Conservation (phyloP, 2,329 filamentous ascomycete genomes). For the Alternaria tenuissima region DNA sequence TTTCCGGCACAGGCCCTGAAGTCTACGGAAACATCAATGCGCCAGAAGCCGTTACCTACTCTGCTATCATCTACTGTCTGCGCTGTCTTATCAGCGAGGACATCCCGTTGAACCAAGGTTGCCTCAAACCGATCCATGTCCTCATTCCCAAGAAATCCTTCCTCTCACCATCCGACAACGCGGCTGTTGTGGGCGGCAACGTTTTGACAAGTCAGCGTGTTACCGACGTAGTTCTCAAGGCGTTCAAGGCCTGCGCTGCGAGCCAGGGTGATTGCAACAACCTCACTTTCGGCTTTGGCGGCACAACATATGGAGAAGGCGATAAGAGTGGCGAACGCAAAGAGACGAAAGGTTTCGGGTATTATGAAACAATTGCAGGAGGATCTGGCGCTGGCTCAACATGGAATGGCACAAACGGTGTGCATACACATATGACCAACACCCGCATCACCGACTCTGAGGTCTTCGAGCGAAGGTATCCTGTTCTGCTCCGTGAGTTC, state of each 20-base stretch:
- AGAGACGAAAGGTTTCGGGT: slow-evolving; percentile 79
- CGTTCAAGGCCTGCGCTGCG: slow-evolving; percentile 81
- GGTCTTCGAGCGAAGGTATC: slow-evolving; percentile 79
- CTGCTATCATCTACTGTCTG: slow-evolving; percentile 85
- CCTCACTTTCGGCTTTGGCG: slow-evolving; percentile 83
- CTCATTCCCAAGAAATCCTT: slow-evolving; percentile 76
- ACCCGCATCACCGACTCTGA: slow-evolving; percentile 84
- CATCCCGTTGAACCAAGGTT: slow-evolving; percentile 88
- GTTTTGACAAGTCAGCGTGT: slow-evolving; percentile 80
- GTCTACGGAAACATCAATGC: slow-evolving; percentile 84
- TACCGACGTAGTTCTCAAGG: slow-evolving; percentile 82
- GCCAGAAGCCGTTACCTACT: slow-evolving; percentile 81
- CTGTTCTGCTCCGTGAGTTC: slow-evolving; percentile 76
- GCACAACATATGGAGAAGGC: slow-evolving; percentile 45
- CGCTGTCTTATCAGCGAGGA: slow-evolving; percentile 81
- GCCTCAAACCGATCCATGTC: slow-evolving; percentile 78
- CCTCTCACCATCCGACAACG: slow-evolving; percentile 76
- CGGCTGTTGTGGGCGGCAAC: slow-evolving; percentile 84
- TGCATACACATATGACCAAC: slow-evolving; percentile 89
- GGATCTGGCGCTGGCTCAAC: slow-evolving; percentile 75
- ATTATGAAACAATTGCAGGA: slow-evolving; percentile 86
- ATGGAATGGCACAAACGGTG: slow-evolving; percentile 77
- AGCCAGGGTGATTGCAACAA: slow-evolving; percentile 85
- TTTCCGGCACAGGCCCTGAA: slow-evolving; percentile 79
- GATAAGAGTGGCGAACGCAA: slow-evolving; percentile 42